A percentile compares a stretch with the other conserved stretches of the same genome.
Conservation (phyloP, 2,329 filamentous ascomycete species). For the Colletotrichum theobromicola region DNA sequence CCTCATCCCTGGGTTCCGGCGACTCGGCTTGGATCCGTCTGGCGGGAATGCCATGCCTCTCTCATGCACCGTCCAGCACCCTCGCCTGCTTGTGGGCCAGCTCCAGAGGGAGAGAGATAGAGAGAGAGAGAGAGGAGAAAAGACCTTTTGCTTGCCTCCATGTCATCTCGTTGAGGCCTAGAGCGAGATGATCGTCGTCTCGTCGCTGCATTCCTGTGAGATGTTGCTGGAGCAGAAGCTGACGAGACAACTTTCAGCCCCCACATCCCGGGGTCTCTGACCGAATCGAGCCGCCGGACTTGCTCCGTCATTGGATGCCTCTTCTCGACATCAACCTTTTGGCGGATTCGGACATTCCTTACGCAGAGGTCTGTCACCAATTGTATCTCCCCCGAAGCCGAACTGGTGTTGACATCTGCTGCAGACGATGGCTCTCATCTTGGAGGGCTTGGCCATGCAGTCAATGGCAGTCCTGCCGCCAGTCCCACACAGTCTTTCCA, state of each 20-base stretch:
- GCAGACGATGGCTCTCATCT: background rate
- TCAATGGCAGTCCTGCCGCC: background rate
- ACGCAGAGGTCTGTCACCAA: background rate
- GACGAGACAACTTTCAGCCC: background rate
- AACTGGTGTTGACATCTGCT: background rate
- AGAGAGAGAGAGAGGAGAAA: background rate
- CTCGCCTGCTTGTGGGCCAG: background rate
- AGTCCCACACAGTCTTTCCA: background rate
- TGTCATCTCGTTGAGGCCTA: background rate
- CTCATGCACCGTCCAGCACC: background rate
- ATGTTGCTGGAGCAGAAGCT: background rate
- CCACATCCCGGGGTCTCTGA: background rate
- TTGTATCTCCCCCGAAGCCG: background rate
- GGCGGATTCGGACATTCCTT: background rate
- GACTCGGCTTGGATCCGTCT: conserved; percentile 5
- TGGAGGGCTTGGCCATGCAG: background rate
- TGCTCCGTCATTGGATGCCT: background rate
- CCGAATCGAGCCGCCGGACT: no score
- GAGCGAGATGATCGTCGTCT: background rate
- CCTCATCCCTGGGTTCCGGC: background rate
- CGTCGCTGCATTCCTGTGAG: background rate
- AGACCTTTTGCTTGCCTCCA: background rate
- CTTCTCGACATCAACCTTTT: background rate
- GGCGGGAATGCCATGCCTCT: conserved; percentile 1
- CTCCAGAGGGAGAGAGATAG: background rate